Conservation (phyloP, 148 eudicot species). For the Rhododendron ovatum region DNA sequence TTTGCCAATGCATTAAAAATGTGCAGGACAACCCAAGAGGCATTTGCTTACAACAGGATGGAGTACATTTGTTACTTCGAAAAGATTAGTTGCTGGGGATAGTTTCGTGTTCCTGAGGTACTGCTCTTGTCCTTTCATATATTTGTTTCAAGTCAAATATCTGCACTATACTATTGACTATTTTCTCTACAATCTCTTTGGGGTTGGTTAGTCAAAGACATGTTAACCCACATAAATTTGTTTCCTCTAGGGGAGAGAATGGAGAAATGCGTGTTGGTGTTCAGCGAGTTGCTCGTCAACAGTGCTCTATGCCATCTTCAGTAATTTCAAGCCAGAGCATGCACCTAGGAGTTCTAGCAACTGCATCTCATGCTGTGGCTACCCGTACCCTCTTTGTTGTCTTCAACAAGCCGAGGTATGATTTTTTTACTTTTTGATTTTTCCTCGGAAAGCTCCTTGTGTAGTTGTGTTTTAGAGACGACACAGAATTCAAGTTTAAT, state of each 20-base stretch:
- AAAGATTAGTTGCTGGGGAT: conserved; percentile 96
- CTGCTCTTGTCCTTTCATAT: not conserved
- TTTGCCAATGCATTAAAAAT: not conserved
- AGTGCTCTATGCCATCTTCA: conserved; percentile 78
- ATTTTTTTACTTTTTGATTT: not conserved
- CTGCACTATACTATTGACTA: not conserved
- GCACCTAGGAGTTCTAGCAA: conserved; percentile 98
- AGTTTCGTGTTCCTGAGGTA: conserved; percentile 93
- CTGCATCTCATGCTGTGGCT: conserved; percentile 84
- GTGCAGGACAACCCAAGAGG: conserved; percentile 86
- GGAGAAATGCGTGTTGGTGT: conserved; percentile 88
- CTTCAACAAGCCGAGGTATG: conserved; percentile 90
- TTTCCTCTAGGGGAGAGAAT: conserved; percentile 53
- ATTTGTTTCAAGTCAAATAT: not conserved
- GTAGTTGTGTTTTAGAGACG: not conserved
- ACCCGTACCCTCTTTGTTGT: conserved; percentile 69
- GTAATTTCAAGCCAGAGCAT: conserved; percentile 96
- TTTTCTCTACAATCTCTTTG: not conserved
- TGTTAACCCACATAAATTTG: not conserved
- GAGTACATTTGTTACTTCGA: conserved; percentile 95
- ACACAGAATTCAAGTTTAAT: not conserved
- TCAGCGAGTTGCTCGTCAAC: conserved; percentile 68
- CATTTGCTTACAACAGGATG: conserved; percentile 98
- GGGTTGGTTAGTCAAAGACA: not conserved
- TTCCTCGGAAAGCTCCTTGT: not conserved